Base-by-base conservation (phyloP, 2,329 filamentous ascomycete genomes). In the Mycogone perniciosa region DNA sequence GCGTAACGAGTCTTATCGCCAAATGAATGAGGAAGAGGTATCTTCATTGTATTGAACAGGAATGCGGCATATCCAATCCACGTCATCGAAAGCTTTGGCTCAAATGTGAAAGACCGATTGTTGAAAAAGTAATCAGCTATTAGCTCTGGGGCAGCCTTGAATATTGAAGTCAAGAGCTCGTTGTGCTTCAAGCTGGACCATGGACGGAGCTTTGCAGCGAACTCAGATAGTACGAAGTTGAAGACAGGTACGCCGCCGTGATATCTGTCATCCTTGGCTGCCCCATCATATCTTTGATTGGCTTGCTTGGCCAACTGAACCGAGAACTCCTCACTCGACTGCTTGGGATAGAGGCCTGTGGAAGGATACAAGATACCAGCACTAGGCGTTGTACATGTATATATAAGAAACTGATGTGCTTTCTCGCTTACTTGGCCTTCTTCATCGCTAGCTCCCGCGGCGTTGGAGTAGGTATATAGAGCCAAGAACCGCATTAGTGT, bases 51-150 rank as follows among this genome's bases (percentile, higher is more conserved):
- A 54, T 86, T 87, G 67, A 95, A 95, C 5, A 99, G 71, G 55
- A 97, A 89, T 0, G 90, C 84, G 0, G 90, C 89, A 64, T 95
- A 96, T 39, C 92, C 91, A 58, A 97, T 88, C 93, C 93, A 99
- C 0, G 90, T 93, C 41, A 90, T 85, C 3, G 90, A 93, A 5
- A 95, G 76, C 63, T 96, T 97, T 0, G 93, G 91, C 39, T 97
- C 91, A 56, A 95, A 89, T 0, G 85, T 82, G 61, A 97, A 93
- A 48, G 85, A 81, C 54, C 80, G 84, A 62, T 89, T 91, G 63
- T 81, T 84, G 40, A 83, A 76, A 63, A 96, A 97, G 66, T 95
- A 99, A 61, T 90, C 84, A 40, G 89, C 86, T 1, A 95, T 81
- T 3, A 97, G 76, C 67, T 97, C 93, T 1, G 95, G 92, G 0